phyloP scores from a whole-genome alignment of 2,329 filamentous ascomycete genomes.

The Cryphonectria parasitica region DNA sequence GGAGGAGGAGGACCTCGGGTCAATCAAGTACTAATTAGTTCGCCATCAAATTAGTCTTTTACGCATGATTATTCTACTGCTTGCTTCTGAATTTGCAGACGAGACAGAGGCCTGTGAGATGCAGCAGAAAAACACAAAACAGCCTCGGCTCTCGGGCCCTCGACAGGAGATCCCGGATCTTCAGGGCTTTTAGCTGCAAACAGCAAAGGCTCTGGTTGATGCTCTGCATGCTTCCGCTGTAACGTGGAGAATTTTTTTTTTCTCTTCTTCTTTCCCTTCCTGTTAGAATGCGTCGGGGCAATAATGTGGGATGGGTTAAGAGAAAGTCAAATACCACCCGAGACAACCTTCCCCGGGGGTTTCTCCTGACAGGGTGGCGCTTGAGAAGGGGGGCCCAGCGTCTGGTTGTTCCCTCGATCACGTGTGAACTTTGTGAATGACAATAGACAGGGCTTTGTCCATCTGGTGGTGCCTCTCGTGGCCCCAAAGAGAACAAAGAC shows the following conservation, averaged over 20 bases:
- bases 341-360: neutral
- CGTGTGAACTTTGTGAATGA: no score
- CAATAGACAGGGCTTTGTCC: no score
- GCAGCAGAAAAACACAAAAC: neutral
- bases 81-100: neutral
- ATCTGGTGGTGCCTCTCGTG: no score
- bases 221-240: neutral
- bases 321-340: neutral
- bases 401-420: no score
- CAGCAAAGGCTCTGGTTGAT: neutral
- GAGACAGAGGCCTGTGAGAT: neutral
- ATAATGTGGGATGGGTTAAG: neutral
- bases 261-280: neutral
- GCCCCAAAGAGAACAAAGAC: neutral
- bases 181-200: conserved; percentile 2
- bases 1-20: neutral
- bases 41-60: conserved; percentile 14
- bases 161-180: neutral
- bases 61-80: conserved; percentile 11
- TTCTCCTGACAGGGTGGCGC: neutral
- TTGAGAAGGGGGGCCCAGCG: neutral
- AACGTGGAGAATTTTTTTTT: neutral
- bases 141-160: conserved; percentile 6
- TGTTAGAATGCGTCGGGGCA: neutral
- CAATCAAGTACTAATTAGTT: conserved; percentile 9